These are phyloP conservation scores for Fraxinus albicans DNA, from an alignment of 305 asterid genomes.

Conservation along the genomic window DNA sequence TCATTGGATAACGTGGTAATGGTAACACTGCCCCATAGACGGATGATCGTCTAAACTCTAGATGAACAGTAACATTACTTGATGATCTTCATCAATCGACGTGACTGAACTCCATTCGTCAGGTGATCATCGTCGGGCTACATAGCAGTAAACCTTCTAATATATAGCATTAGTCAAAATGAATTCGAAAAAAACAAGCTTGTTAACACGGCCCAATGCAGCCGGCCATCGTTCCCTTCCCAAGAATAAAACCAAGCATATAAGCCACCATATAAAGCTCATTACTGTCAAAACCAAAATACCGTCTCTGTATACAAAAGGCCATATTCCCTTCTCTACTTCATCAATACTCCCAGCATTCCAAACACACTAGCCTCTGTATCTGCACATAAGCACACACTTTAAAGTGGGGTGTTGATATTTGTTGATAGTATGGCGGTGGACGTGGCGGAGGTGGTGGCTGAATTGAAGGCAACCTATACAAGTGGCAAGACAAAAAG, in stretches of 20 bases:
- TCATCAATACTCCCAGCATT: not conserved
- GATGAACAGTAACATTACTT: not conserved
- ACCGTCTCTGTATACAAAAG: not conserved
- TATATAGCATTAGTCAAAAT: not conserved
- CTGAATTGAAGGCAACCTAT: conserved; percentile 57
- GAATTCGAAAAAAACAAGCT: not conserved
- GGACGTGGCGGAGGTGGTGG: conserved; percentile 47
- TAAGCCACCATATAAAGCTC: not conserved
- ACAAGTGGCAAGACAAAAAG: conserved; percentile 59
- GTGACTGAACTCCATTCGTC: not conserved
- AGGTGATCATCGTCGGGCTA: not conserved
- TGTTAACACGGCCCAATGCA: not conserved
- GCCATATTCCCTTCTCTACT: not conserved
- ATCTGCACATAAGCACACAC: not conserved
- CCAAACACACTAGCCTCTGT: not conserved
- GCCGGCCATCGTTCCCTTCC: not conserved
- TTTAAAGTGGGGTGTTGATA: not conserved
- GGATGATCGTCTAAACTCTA: not conserved
- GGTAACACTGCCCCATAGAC: not conserved
- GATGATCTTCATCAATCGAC: not conserved
- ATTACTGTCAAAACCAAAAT: not conserved
- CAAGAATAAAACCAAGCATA: not conserved
- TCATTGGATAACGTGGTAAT: not conserved
- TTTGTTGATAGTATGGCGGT: conserved; percentile 32
- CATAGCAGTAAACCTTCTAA: not conserved